phyloP scores from a whole-genome alignment of 2,329 filamentous ascomycete genomes.

The Aureobasidium uvarum region DNA sequence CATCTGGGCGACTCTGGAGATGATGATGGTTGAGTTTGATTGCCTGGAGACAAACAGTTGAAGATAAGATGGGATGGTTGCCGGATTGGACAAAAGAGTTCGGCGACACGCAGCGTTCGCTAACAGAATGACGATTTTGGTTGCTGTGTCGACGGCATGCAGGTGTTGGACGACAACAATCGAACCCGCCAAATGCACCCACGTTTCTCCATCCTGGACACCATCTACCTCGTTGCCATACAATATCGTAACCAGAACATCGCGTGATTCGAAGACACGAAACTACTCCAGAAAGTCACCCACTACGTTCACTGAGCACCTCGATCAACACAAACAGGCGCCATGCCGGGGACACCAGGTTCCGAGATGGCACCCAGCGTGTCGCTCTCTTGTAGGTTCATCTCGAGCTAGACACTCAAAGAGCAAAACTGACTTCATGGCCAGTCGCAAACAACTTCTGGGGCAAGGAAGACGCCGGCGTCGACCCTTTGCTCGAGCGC shows the following conservation, averaged over 20 bases:
- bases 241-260: neutral
- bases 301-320: neutral
- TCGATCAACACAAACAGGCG: conserved; percentile 28
- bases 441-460: conserved; percentile 98
- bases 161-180: conserved; percentile 22
- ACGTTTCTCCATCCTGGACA: conserved; percentile 10
- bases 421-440: conserved; percentile 36
- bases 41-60: neutral
- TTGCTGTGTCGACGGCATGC: conserved; percentile 19
- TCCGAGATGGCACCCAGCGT: conserved; percentile 40
- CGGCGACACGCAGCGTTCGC: neutral
- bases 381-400: conserved; percentile 39
- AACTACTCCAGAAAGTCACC: neutral
- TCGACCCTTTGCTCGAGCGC: conserved; percentile 84
- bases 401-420: too few species aligned
- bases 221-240: conserved; percentile 14
- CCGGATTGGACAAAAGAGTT: neutral
- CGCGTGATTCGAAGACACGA: neutral
- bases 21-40: neutral
- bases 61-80: neutral
- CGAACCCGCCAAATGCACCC: conserved; percentile 21
- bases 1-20: neutral
- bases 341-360: conserved; percentile 37
- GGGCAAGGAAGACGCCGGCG: conserved; percentile 98
- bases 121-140: conserved; percentile 14